Evolutionary conservation across 106 monocot genomes (phyloP), one percentile per base, ranked within the genome.

Genomic region (Alisma plantagoaquatica): DNA sequence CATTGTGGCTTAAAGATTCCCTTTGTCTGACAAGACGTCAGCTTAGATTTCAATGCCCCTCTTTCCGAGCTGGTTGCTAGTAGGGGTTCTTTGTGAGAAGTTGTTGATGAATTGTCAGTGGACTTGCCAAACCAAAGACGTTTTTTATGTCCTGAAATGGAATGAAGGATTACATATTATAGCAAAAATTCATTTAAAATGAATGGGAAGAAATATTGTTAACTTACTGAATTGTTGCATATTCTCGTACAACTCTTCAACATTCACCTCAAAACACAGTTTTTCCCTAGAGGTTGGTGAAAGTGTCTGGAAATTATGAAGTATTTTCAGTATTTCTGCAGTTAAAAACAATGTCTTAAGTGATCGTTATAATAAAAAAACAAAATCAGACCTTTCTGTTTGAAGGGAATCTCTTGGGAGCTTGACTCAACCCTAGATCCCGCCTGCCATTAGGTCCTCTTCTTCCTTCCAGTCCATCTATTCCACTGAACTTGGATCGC

Each of bases 241-340:
- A 16, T 33, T 56, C 51, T 75, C 69, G 48, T 64, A 56, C 7
- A 75, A 42, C 32, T 83, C 59, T 20, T 68, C 57, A 10, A 41
- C 57, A 58, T 69, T 61, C 33, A 83, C 43, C 54, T 72, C 75
- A 30, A 31, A 48, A 30, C 70, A 75, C 45, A 87, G 83, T 31
- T 70, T 94, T 71, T 87, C 87, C 56, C 87, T 86, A 57, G 80
- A 88, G 41, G 70, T 77, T 46, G 87, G 87, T 60, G 94, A 88
- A 31, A 78, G 75, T 27, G 60, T 72, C 94, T 87, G 75, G 15
- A 27, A 17, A 60, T 14, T 14, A 51, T 17, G 20, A 46, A 16
- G 23, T 35, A 43, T 61, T 4, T 10, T 31, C 23, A 30, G 27
- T 6, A 3, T 24, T 43, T 16, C 14, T 27, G 16, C 3, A 29